Evolutionary conservation across 2,329 filamentous ascomycete genomes (phyloP).

Genomic region (Penicillium oxalicum): DNA sequence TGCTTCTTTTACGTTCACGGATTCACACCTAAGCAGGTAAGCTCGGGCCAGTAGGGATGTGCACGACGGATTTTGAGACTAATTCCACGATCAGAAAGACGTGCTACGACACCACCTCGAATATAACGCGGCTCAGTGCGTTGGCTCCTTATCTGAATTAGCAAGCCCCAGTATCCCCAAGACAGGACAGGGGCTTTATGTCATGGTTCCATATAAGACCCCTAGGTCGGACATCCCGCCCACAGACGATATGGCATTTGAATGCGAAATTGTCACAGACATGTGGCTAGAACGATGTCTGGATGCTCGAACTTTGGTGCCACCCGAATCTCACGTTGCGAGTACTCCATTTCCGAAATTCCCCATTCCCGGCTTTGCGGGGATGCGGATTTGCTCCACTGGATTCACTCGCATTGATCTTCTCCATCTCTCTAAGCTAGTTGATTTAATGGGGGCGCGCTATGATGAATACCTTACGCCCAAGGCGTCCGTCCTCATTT

Average conservation of each 20-base stretch:
- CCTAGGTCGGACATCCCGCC: constrained; percentile 30
- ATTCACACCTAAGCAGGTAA: constrained; percentile 50
- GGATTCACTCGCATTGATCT: constrained; percentile 80
- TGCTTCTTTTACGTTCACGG: constrained; percentile 57
- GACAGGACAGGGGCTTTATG: constrained; percentile 30
- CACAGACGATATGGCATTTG: constrained; percentile 36
- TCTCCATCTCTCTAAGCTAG: constrained; percentile 71
- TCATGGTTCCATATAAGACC: constrained; percentile 37
- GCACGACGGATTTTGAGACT: constrained; percentile 4
- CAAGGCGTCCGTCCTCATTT: constrained; percentile 71
- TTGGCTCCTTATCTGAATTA: constrained; percentile 30
- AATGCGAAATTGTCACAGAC: constrained; percentile 63
- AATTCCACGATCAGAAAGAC: constrained; percentile 21
- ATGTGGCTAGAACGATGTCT: constrained; percentile 92
- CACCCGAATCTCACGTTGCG: constrained; percentile 64
- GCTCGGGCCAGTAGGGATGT: constrained; percentile 15
- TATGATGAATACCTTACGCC: constrained; percentile 73
- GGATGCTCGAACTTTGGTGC: constrained; percentile 64
- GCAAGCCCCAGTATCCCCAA: constrained; percentile 30
- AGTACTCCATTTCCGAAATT: constrained; percentile 70
- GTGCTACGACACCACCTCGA: constrained; percentile 38
- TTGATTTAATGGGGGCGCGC: constrained; percentile 68
- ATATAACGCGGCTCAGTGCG: constrained; percentile 38
- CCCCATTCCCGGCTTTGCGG: constrained; percentile 60
- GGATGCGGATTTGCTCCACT: constrained; percentile 70